phyloP scores from a whole-genome alignment of 208 protist genomes.

The Endotrypanum monterogeii region DNA sequence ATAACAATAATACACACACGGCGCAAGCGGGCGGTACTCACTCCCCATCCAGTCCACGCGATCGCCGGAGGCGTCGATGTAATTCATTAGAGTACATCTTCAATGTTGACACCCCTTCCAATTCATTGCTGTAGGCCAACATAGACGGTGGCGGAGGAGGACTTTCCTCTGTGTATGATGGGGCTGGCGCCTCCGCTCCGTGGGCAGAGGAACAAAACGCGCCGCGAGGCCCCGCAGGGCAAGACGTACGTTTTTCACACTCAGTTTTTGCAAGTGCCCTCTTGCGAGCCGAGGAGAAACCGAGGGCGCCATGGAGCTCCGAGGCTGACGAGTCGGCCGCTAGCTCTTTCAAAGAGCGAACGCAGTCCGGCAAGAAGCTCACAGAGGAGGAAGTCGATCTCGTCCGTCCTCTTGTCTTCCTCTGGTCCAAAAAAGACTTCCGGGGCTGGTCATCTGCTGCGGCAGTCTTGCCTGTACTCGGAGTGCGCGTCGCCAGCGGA shows the following conservation, averaged over 20 bases:
- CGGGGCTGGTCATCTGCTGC: background rate
- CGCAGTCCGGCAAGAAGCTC: background rate
- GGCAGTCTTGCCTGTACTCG: background rate
- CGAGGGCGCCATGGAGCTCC: background rate
- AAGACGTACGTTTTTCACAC: background rate
- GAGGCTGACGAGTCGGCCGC: background rate
- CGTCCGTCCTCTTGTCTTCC: background rate
- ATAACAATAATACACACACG: background rate
- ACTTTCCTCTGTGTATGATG: background rate
- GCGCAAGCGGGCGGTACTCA: background rate
- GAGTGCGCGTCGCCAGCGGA: background rate
- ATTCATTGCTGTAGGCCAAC: constrained; percentile 19
- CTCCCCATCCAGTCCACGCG: background rate
- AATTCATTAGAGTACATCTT: constrained; percentile 28
- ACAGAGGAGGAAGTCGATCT: no score
- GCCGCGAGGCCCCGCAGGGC: background rate
- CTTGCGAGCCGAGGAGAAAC: background rate
- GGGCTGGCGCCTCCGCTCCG: background rate
- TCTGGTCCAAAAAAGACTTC: background rate
- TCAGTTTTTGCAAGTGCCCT: background rate
- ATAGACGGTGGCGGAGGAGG: constrained; percentile 2
- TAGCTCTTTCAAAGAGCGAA: background rate
- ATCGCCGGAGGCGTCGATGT: constrained; percentile 16
- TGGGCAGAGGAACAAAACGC: background rate
- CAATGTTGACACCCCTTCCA: constrained; percentile 8